These are phyloP conservation scores for Penicillium canescens DNA, from an alignment of 495 filamentous ascomycete genomes.

Conservation along the genomic window DNA sequence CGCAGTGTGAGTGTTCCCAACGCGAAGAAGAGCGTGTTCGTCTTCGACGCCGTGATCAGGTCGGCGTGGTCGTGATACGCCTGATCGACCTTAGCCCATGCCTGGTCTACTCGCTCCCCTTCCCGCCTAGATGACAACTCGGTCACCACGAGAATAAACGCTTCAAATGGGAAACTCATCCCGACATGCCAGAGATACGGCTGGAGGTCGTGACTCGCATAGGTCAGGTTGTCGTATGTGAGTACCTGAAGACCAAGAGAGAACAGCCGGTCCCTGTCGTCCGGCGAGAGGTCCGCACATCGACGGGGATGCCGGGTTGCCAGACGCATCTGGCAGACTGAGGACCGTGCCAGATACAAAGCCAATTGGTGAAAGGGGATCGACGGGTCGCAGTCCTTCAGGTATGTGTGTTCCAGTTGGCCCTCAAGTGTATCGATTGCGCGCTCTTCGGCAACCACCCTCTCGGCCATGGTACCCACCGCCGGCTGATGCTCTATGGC, in stretches of 20 bases:
- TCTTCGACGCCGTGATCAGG: constrained; percentile 7
- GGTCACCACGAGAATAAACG: background rate
- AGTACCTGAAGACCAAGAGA: background rate
- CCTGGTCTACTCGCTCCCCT: constrained; percentile 6
- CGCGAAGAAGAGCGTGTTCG: constrained; percentile 3
- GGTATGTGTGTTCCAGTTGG: constrained; percentile 47
- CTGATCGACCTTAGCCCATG: constrained; percentile 8
- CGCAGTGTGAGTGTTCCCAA: constrained; percentile 4
- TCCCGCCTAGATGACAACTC: background rate
- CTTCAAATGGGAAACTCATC: background rate
- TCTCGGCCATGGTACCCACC: background rate
- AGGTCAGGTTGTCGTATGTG: background rate
- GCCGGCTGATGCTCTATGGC: constrained; percentile 24
- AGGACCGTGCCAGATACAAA: constrained; percentile 12
- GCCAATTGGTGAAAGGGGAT: constrained; percentile 45
- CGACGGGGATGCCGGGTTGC: background rate
- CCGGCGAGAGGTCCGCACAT: background rate
- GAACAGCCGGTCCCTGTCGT: background rate
- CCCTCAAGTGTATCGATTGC: constrained; percentile 41
- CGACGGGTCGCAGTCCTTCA: constrained; percentile 45
- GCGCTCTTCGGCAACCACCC: constrained; percentile 14
- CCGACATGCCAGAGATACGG: background rate
- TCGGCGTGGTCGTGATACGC: constrained; percentile 8
- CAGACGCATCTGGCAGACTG: background rate
- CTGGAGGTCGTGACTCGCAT: background rate